A percentile compares a stretch with the other conserved stretches of the same genome.
Conservation (phyloP, 441 rosid genomes). For the Syzygium malaccense region DNA sequence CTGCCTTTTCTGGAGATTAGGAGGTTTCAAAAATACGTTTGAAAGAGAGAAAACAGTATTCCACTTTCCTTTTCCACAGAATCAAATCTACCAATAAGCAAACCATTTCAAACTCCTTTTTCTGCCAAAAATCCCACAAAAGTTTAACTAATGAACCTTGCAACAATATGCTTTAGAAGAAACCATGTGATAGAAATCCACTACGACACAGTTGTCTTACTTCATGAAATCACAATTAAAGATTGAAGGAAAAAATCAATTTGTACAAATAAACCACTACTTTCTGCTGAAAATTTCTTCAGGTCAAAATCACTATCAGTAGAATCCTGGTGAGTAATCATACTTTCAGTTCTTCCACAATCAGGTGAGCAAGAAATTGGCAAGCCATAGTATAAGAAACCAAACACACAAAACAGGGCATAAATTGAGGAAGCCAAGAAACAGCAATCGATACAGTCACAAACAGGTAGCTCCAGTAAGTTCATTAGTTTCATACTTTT, state of each 20-base stretch:
- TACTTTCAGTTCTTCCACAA: not conserved
- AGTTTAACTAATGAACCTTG: not conserved
- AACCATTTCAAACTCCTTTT: not conserved
- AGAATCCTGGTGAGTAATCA: not conserved
- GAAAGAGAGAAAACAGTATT: not conserved
- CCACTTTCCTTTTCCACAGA: not conserved
- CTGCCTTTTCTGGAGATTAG: not conserved
- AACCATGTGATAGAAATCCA: not conserved
- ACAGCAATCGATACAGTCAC: slow-evolving; percentile 6
- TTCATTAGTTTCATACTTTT: not conserved
- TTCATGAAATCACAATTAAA: not conserved
- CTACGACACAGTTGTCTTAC: not conserved
- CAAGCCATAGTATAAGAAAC: not conserved
- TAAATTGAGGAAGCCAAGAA: not conserved
- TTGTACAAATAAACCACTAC: not conserved
- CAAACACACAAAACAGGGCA: not conserved
- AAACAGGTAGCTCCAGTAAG: slow-evolving; percentile 5
- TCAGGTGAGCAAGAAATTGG: not conserved
- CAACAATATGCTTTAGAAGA: not conserved
- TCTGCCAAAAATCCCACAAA: not conserved
- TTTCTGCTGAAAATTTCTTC: not conserved
- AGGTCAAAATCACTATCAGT: not conserved
- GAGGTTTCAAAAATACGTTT: not conserved
- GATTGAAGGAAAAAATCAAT: not conserved
- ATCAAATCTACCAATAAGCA: not conserved